Conservation (phyloP, 2,329 filamentous ascomycete genomes). For the Chalaropsis ovoidea region DNA sequence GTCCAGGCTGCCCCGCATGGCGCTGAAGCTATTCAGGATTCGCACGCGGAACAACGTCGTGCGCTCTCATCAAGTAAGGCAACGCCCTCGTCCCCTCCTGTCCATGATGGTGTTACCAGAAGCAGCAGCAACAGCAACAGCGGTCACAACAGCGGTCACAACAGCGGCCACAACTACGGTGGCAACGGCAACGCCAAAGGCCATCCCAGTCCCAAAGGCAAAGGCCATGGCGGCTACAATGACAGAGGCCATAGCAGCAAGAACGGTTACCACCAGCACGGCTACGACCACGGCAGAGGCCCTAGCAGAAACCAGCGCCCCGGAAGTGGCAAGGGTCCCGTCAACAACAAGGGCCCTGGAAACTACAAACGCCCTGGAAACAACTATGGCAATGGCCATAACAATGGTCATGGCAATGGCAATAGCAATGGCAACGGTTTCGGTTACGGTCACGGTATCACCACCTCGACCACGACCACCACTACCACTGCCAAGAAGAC, state of each 20-base stretch:
- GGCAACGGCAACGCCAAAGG: background rate
- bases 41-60: background rate
- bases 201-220: background rate
- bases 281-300: background rate
- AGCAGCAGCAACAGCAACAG: background rate
- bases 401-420: background rate
- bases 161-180: background rate
- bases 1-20: background rate
- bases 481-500: background rate
- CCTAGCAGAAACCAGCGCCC: background rate
- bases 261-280: background rate
- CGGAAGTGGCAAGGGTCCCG: background rate
- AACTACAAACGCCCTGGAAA: background rate
- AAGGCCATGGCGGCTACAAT: background rate
- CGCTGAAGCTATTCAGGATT: background rate
- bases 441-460: background rate
- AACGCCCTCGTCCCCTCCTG: slow-evolving; percentile 7
- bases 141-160: background rate
- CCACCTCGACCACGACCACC: background rate
- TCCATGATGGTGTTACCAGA: background rate
- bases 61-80: slow-evolving; percentile 13
- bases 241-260: background rate
- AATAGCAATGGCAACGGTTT: background rate
- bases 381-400: background rate
- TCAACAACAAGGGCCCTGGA: background rate